A percentile compares a stretch with the other conserved stretches of the same genome.
Evolutionary conservation across 371 early-diverging fungal species (phyloP).

Genomic region (Haplosporangium sp.): DNA sequence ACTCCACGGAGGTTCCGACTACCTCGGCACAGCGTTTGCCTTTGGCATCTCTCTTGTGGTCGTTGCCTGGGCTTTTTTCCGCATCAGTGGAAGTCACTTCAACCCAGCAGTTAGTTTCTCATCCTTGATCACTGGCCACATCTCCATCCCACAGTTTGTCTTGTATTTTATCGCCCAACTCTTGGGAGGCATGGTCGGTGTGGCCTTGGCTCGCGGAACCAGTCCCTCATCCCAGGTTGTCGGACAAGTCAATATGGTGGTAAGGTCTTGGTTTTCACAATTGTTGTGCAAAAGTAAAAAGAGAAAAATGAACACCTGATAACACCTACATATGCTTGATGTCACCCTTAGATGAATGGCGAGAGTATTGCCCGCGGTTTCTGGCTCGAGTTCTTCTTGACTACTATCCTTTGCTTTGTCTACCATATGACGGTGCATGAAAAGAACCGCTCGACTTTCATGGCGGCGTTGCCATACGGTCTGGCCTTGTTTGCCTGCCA

Average conservation of each 20-base stretch:
- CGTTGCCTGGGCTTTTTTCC: constrained; percentile 60
- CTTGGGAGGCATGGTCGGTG: constrained; percentile 63
- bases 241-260: constrained; percentile 52
- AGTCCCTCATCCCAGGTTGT: constrained; percentile 41
- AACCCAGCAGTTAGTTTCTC: constrained; percentile 65
- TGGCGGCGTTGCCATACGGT: constrained; percentile 66
- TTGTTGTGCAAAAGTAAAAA: too few relatives aligned
- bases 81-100: constrained; percentile 67
- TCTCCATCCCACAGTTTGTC: constrained; percentile 56
- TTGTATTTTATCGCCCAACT: constrained; percentile 65
- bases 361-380: constrained; percentile 58
- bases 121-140: constrained; percentile 57
- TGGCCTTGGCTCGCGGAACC: constrained; percentile 56
- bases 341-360: too few relatives aligned
- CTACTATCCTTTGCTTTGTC: constrained; percentile 59
- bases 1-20: neutral
- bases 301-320: too few relatives aligned
- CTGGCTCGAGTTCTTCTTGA: constrained; percentile 66
- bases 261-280: constrained; percentile 9
- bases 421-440: constrained; percentile 64
- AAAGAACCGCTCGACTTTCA: constrained; percentile 59
- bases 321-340: too few relatives aligned
- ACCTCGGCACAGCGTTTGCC: constrained; percentile 20
- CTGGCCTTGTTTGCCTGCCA: constrained; percentile 62
- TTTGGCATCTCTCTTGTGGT: constrained; percentile 51